Evolutionary conservation across 75 land plant species (phyloP), one percentile per base, ranked within the genome.

Genomic region (Chamaecyparis obtusa): DNA sequence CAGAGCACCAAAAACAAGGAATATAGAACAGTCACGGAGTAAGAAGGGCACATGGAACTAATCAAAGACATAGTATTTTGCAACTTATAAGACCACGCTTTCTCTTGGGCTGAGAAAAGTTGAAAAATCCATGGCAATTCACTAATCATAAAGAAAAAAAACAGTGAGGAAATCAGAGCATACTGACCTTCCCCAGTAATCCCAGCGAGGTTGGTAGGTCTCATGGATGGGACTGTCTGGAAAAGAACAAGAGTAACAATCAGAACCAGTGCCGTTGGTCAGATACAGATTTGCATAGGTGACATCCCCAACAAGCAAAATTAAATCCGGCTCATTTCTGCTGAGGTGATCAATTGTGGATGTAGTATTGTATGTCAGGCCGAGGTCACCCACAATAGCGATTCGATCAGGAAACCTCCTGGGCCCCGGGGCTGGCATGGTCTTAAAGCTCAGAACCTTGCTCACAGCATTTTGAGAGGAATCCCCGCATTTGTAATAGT

Each of bases 201-300:
- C 99, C 99, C 99, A 97, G 75, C 95, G 95, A 81, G 99, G 98
- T 72, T 97, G 99, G 87, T 95, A 95, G 15, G 99, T 94, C 89
- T 97, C 99, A 44, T 94, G 98, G 44, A 93, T 97, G 1, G 98
- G 99, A 69, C 95, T 85, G 5, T 92, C 79, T 24, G 95, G 88
- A 88, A 97, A 97, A 36, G 95, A 88, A 85, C 98, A 96, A 79
- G 92, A 86, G 86, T 95, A 97, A 86, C 98, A 97, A 75, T 93
- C 89, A 17, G 98, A 86, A 32, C 99, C 94, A 54, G 94, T 92
- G 49, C 99, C 99, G 86, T 96, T 96, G 43, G 98, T 97, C 51
- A 96, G 87, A 89, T 97, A 97, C 39, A 93, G 89, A 81, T 97
- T 94, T 17, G 99, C 98, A 92, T 97, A 97, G 86, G 89, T 89